Percentiles rank a stretch among this genome's conserved stretches.
These are phyloP conservation scores for Nepenthes gracilis DNA, from an alignment of 148 eudicot genomes.

Conservation along the genomic window DNA sequence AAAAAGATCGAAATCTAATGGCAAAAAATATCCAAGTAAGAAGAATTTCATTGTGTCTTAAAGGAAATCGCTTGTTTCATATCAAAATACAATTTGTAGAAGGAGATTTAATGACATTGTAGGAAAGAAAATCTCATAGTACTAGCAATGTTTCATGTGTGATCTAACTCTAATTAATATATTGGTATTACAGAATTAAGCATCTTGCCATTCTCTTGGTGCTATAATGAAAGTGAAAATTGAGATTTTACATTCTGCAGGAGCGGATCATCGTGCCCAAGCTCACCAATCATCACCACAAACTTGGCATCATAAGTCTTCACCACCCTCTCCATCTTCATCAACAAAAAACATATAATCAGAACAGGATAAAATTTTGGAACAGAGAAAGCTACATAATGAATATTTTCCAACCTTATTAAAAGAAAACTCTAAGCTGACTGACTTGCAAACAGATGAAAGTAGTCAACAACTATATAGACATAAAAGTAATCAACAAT, in stretches of 20 bases:
- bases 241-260: constrained; percentile 35
- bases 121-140: too few relatives aligned
- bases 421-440: neutral
- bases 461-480: too few relatives aligned
- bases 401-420: neutral
- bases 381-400: neutral
- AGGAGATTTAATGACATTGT: too few relatives aligned
- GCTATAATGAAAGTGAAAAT: neutral
- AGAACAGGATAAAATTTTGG: neutral
- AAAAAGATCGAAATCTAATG: too few relatives aligned
- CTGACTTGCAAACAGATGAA: neutral
- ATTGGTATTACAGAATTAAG: neutral
- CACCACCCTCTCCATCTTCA: constrained; percentile 42
- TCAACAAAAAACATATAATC: neutral
- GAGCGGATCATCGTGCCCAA: constrained; percentile 40
- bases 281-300: constrained; percentile 34
- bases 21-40: too few relatives aligned
- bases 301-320: constrained; percentile 28
- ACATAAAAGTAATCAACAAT: too few relatives aligned
- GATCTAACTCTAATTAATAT: neutral
- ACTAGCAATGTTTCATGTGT: neutral
- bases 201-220: neutral
- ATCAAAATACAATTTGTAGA: too few relatives aligned
- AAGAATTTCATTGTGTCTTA: too few relatives aligned
- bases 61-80: too few relatives aligned